Evolutionary conservation across 352 stramenopile species (phyloP), one percentile per base, ranked within the genome.

Genomic region (Phytophthora meadii): DNA sequence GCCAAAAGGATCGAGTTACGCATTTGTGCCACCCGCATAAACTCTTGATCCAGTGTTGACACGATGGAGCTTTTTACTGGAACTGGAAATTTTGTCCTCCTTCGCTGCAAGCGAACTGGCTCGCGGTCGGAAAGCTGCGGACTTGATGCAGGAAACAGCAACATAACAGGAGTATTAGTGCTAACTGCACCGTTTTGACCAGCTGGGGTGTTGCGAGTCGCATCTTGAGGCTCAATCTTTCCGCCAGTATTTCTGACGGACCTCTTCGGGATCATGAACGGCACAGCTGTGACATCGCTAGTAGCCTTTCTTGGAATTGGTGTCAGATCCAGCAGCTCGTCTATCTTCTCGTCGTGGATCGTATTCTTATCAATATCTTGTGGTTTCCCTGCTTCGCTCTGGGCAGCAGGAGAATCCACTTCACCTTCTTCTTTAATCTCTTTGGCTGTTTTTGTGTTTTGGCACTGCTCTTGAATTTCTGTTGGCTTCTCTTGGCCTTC

Each of bases 1-100:
- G 57, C 58, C 11, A 49, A 54, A 9, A 82, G 57, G 24, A 89
- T 57, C 12, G 81, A 89, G 32, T 89, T 89, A 27, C 61, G 46
- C 48, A 74, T 86, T 28, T 64, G 73, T 14, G 78, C 67, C 9
- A 81, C 50, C 1, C 70, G 68, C 55, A 86, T 78, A 22, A 88
- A 78, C 1, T 74, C 46, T 22, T 51, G 63, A 36, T 88, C 79
- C 10, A 64, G 44, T 1, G 61, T 41, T 19, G 67, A 74, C 7
- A 80, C 34, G 2, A 58, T 22, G 15, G 39, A 42, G 5, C 61
- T 55, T 7, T 65, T 53, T 7, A 79, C 46, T 5, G 77, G 75
- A 14, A 88, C 79, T 12, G 48, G 22, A 41, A 76, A 76, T 60
- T 88, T 88, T 7, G 40, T 70, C 10, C 75, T 65, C 24, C 61